Conservation (phyloP, 2,329 filamentous ascomycete species). For the Metarhizium anisopliae region DNA sequence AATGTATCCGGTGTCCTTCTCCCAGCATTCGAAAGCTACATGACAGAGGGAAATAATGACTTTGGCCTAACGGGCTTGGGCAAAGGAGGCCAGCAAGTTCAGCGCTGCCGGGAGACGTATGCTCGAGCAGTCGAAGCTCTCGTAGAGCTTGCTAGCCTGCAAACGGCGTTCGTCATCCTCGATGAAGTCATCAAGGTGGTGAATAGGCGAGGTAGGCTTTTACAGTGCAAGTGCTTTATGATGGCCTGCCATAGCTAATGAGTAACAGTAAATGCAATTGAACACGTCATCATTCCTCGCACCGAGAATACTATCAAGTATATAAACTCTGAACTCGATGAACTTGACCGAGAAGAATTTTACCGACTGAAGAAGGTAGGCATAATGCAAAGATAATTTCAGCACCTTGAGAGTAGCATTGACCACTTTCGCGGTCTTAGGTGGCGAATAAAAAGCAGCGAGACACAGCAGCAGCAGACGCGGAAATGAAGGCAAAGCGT, state of each 20-base stretch:
- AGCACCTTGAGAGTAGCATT: background rate
- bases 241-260: slow-evolving; percentile 6
- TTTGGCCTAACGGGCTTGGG: slow-evolving; percentile 93
- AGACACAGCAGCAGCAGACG: slow-evolving; percentile 62
- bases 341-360: slow-evolving; percentile 96
- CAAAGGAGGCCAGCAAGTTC: slow-evolving; percentile 95
- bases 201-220: slow-evolving; percentile 70
- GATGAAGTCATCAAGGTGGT: slow-evolving; percentile 99
- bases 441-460: slow-evolving; percentile 78
- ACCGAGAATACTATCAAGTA: slow-evolving; percentile 99
- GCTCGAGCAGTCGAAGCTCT: slow-evolving; percentile 90
- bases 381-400: background rate
- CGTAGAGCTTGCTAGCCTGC: slow-evolving; percentile 87
- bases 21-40: slow-evolving; percentile 86
- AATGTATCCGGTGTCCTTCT: slow-evolving; percentile 96
- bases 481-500: slow-evolving; percentile 67
- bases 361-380: slow-evolving; percentile 82
- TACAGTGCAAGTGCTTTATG: background rate
- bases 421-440: slow-evolving; percentile 14
- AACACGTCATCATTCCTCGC: slow-evolving; percentile 92
- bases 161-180: slow-evolving; percentile 94
- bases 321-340: slow-evolving; percentile 96
- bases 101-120: slow-evolving; percentile 91
- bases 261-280: slow-evolving; percentile 76
- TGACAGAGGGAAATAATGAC: slow-evolving; percentile 83